Evolutionary conservation across 2,329 filamentous ascomycete species (phyloP), one percentile per base, ranked within the genome.

Genomic region (Acrodontium crateriforme): DNA sequence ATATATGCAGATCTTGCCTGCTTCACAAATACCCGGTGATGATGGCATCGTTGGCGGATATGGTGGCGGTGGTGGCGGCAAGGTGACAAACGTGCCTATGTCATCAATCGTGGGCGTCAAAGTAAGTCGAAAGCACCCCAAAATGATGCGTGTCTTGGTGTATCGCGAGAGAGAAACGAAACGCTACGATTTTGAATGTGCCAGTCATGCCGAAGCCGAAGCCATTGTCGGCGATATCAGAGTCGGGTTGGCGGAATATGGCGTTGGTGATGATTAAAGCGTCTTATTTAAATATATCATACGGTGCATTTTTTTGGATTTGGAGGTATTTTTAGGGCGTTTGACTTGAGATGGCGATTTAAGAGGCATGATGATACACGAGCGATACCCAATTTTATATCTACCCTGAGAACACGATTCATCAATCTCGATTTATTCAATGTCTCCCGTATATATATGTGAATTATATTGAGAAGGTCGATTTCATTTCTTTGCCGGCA

Each of bases 181-280:
- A 57, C 59, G 80, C 35, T 89, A 89, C 53, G 81, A 89, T 40
- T 89, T 89, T 50, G 81, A 87, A 54, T 74, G 79, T n/a, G 71
- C 68, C 39, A 77, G 63, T 39, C 62, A 67, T 8, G 70, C 74
- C 16, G 79, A 85, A 54, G 80, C 81, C 23, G 62, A 69, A n/a
- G 78, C 82, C 48, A 82, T 89, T 49, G 79, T 87, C 16, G 65
- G 60, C 32, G 79, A 84, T 57, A 70, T 89, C 36, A 80, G 79
- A 55, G 81, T 73, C 54, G 78, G 78, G 17, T 30, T 45, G 31
- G 31, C 34, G 27, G 36, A 40, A 28, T 45, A 35, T 30, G 34
- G 41, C 10, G 40, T 31, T 18, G 38, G 32, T 5, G 34, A 30
- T 16, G 33, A 35, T 25, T 20, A 10, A 20, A n/a, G n/a, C n/a